phyloP scores from a whole-genome alignment of 2,329 filamentous ascomycete genomes.

The Clarireedia homoeocarpa region DNA sequence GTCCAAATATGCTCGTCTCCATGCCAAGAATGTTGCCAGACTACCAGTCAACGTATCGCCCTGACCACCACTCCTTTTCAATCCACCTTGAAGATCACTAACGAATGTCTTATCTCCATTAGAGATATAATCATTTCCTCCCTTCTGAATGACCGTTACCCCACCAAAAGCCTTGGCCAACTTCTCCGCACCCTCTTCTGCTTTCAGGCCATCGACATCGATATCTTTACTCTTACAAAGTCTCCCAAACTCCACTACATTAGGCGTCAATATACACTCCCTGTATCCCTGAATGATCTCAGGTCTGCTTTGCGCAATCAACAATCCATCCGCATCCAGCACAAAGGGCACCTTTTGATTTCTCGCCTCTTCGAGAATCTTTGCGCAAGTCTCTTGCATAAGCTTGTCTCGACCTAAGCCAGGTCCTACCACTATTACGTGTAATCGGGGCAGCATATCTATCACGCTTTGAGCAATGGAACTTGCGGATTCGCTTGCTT shows the following conservation, averaged over 20 bases:
- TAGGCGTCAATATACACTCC: constrained; percentile 85
- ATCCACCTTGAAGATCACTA: constrained; percentile 70
- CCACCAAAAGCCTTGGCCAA: constrained; percentile 73
- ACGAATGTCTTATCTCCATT: constrained; percentile 69
- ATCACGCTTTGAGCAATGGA: constrained; percentile 61
- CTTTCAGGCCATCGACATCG: constrained; percentile 40
- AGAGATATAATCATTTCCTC: constrained; percentile 70
- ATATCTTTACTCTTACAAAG: constrained; percentile 70
- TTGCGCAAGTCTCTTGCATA: constrained; percentile 80
- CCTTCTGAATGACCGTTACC: constrained; percentile 89
- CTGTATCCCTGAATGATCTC: constrained; percentile 72
- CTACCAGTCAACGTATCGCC: constrained; percentile 91
- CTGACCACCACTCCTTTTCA: constrained; percentile 89
- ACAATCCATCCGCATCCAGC: constrained; percentile 83
- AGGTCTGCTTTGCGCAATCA: constrained; percentile 67
- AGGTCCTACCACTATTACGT: constrained; percentile 88
- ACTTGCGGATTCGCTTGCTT: constrained; percentile 46
- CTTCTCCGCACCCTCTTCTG: constrained; percentile 44
- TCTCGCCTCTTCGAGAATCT: constrained; percentile 71
- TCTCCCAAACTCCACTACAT: constrained; percentile 84
- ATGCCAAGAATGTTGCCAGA: constrained; percentile 81
- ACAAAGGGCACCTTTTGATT: constrained; percentile 70
- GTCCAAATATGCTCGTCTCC: constrained; percentile 81
- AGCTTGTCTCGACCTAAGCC: constrained; percentile 82
- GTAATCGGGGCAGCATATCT: constrained; percentile 74